These are phyloP conservation scores for Saccharomyces hybrid DNA, from an alignment of 1,139 yeast species.

Conservation along the genomic window DNA sequence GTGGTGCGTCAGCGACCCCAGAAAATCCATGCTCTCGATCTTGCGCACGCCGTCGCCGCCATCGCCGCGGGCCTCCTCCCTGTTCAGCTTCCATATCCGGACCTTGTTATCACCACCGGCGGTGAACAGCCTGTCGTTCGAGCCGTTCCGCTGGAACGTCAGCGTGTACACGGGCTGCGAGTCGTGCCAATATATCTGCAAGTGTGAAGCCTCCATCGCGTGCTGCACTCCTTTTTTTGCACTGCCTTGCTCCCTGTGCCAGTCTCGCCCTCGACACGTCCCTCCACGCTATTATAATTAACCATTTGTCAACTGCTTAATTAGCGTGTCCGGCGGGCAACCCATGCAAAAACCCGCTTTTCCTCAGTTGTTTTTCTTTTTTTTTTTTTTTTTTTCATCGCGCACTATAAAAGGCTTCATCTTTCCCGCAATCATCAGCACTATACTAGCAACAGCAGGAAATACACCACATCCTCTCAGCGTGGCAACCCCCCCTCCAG, in stretches of 20 bases:
- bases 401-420: background rate
- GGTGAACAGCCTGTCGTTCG: conserved; percentile 46
- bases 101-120: conserved; percentile 94
- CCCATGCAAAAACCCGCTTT: background rate
- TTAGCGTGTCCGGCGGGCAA: background rate
- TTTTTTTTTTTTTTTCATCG: background rate
- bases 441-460: too few species aligned
- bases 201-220: conserved; percentile 20
- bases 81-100: conserved; percentile 44
- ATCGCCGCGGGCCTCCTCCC: conserved; percentile 17
- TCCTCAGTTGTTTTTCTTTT: background rate
- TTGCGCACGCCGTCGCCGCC: conserved; percentile 9
- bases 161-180: conserved; percentile 73
- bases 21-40: conserved; percentile 46
- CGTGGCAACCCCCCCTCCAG: background rate
- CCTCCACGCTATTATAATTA: background rate
- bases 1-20: conserved; percentile 76
- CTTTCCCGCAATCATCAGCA: background rate
- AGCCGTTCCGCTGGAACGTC: conserved; percentile 54
- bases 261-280: background rate
- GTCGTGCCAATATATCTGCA: conserved; percentile 39
- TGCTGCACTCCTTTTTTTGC: background rate
- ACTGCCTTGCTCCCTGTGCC: background rate
- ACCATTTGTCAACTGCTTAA: background rate
- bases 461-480: background rate